Base-by-base conservation (phyloP, 2,329 filamentous ascomycete species). In the Colletotrichum incanum region DNA sequence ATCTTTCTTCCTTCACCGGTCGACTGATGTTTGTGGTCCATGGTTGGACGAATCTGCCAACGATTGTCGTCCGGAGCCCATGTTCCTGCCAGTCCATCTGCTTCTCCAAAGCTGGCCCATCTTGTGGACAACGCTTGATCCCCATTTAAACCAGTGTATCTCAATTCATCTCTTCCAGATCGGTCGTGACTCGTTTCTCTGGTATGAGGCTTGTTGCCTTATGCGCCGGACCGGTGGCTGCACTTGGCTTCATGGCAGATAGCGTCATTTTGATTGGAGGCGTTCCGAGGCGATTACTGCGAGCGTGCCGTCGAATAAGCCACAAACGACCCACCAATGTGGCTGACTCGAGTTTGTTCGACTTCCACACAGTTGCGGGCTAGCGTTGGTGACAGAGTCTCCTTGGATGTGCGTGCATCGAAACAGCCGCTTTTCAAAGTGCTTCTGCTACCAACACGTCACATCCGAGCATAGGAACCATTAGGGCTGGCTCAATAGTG, bases 401-500 rank as follows among this genome's bases (percentile, higher is more conserved):
- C 26, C 23, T 16, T n/a, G n/a, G n/a, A 12, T 55, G 28, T 12
- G 28, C 9, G 52, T 34, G 26, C 52, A n/a, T 9, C 31, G 20
- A 3, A 34, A 14, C 45, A 23, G 45, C 23, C 47, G 23, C 23
- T 49, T 7, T 52, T 61, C 60, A 16, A 16, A 34, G 45, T 34
- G 49, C 31, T 43, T 3, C 49, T 66, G 16, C 14, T 14, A 1
- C 41, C 18, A 11, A 18, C 41, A 43, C 41, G 41, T 43, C 41
- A 11, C 6, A 8, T 37, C 34, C 9, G 28, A 37, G 34, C 34
- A 8, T 37, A 18, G 41, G 14, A 18, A 18, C 41, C 43, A 31
- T 54, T 58, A 68, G 41, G 66, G 59, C 59, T 64, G 26, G 31
- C 18, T 54, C 49, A 52, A 66, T 54, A 47, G 23, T 63, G 56